phyloP scores from a whole-genome alignment of 495 filamentous ascomycete genomes.

The Penicillium cataractarum region DNA sequence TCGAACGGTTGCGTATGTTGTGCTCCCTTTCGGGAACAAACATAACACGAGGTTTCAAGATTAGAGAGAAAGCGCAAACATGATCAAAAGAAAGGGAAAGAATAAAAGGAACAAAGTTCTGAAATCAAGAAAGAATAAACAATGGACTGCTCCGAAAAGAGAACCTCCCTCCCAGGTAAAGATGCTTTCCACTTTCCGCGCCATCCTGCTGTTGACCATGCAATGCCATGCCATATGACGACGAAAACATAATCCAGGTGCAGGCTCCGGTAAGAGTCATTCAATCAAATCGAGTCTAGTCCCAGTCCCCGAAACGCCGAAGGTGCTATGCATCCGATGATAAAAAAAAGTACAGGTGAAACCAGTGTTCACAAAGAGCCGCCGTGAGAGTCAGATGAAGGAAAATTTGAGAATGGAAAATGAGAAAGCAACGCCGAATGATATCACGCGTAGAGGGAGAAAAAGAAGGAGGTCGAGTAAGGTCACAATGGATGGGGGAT shows the following conservation, averaged over 20 bases:
- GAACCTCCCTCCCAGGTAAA: constrained; percentile 18
- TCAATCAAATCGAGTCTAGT: constrained; percentile 41
- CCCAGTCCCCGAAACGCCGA: constrained; percentile 40
- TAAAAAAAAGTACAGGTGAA: constrained; percentile 31
- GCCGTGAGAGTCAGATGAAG: constrained; percentile 18
- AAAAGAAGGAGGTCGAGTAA: constrained; percentile 5
- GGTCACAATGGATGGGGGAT: constrained; percentile 3
- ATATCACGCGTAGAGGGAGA: constrained; percentile 2
- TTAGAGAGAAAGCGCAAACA: not conserved
- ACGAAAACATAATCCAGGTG: constrained; percentile 38
- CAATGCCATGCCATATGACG: constrained; percentile 35
- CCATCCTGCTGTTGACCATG: constrained; percentile 31
- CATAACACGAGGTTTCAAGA: not conserved
- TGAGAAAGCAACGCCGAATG: constrained; percentile 20
- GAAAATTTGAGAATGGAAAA: not conserved
- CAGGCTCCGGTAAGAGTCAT: constrained; percentile 33
- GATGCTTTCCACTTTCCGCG: constrained; percentile 35
- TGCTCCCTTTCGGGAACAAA: not conserved
- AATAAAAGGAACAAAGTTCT: constrained; percentile 5
- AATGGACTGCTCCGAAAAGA: constrained; percentile 33
- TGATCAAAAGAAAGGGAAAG: not conserved
- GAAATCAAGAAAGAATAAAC: constrained; percentile 14
- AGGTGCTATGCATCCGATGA: constrained; percentile 39
- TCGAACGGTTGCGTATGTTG: not conserved
- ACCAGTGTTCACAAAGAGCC: constrained; percentile 24